phyloP scores from a whole-genome alignment of 208 protist species.

The Acanthamoeba healyi region DNA sequence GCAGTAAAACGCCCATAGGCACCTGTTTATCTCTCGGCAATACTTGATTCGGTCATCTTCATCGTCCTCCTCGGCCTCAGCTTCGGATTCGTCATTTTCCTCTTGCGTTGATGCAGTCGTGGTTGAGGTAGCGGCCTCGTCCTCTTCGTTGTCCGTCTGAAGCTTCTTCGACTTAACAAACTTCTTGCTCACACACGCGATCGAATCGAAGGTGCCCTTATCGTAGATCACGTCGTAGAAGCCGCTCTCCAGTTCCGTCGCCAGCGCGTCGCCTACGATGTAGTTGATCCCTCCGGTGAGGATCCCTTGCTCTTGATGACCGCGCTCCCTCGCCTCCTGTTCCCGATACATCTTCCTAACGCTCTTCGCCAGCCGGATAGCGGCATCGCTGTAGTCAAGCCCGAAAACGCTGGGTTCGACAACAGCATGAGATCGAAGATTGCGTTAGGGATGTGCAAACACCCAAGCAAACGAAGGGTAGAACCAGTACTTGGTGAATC shows the following conservation, averaged over 20 bases:
- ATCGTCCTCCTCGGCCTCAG: background rate
- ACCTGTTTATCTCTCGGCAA: background rate
- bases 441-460: background rate
- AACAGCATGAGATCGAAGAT: background rate
- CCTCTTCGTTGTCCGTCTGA: background rate
- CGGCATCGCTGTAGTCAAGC: slow-evolving; percentile 16
- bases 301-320: background rate
- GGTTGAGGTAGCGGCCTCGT: background rate
- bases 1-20: no score
- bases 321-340: no score
- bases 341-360: background rate
- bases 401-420: slow-evolving; percentile 6
- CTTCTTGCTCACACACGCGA: slow-evolving; percentile 47
- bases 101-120: background rate
- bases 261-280: background rate
- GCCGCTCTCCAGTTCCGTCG: background rate
- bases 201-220: slow-evolving; percentile 24
- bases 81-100: background rate
- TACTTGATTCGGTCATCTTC: slow-evolving; percentile 28
- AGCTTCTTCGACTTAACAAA: background rate
- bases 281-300: background rate
- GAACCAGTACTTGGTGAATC: slow-evolving; percentile 6
- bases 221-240: slow-evolving; percentile 40
- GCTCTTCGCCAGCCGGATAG: background rate
- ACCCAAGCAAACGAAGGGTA: background rate